Evolutionary conservation across 192 early-diverging fungal genomes (phyloP).

Genomic region (Coemansia sp.): DNA sequence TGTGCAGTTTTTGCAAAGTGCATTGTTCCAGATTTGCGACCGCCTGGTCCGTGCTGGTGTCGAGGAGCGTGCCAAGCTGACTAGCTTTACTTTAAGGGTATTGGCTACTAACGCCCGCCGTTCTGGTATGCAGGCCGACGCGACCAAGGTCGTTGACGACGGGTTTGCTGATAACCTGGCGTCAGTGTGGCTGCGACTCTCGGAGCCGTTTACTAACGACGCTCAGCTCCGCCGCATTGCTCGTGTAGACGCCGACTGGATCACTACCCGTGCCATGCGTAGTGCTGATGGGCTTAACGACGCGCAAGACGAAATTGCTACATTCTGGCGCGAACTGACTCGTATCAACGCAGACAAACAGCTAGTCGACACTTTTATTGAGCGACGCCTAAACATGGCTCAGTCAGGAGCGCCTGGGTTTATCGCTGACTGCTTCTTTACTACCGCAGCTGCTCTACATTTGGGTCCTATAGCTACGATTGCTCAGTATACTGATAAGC

Average conservation of each 20-base stretch:
- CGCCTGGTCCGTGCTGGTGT: constrained; percentile 70
- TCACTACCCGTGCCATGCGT: constrained; percentile 62
- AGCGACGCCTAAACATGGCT: constrained; percentile 2
- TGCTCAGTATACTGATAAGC: constrained; percentile 66
- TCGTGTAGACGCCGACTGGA: constrained; percentile 77
- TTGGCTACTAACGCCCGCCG: constrained; percentile 70
- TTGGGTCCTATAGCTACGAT: constrained; percentile 77
- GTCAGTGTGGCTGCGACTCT: constrained; percentile 65
- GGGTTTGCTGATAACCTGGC: constrained; percentile 86
- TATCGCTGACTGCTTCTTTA: constrained; percentile 87
- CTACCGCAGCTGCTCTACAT: constrained; percentile 78
- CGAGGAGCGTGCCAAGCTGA: constrained; percentile 59
- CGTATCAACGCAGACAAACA: constrained; percentile 79
- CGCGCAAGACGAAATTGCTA: constrained; percentile 30
- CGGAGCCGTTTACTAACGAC: constrained; percentile 86
- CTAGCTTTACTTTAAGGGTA: constrained; percentile 69
- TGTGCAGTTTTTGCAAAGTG: constrained; percentile 59
- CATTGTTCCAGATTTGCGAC: constrained; percentile 59
- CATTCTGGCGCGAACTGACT: constrained; percentile 69
- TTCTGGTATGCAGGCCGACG: constrained; percentile 81
- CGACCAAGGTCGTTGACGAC: constrained; percentile 72
- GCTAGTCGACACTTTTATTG: constrained; percentile 64
- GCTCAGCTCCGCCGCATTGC: constrained; percentile 70
- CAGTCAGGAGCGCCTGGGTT: constrained; percentile 63
- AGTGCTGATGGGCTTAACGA: constrained; percentile 54